Base-by-base conservation (phyloP, 1,139 yeast genomes). In the Blastobotrys elegans region DNA sequence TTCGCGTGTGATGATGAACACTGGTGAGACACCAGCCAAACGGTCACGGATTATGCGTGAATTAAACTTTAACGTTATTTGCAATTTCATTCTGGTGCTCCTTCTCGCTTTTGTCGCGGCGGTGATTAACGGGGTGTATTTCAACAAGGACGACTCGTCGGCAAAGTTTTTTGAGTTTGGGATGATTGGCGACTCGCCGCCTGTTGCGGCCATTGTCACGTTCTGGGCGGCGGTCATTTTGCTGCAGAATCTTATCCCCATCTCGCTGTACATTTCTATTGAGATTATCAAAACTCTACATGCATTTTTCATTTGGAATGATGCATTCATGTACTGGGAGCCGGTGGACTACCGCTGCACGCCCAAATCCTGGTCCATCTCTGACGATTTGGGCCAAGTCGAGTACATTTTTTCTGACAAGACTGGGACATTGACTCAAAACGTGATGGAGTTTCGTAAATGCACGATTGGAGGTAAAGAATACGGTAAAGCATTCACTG, bases 381-480 rank as follows among this genome's bases (percentile, higher is more conserved):
- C 97, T n/a, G 98, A 92, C 71, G 98, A 92, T 66, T 74, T 92
- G 58, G 98, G 98, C 22, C 97, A 92, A 67, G 85, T 92, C 58
- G 97, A 90, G 65, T 92, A 89, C 63, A 82, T 92, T 39, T 92
- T 92, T 67, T 86, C 96, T 61, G 97, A 92, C 69, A 92, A 92
- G 67, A 92, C 98, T 0, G 98, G 98, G 51, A 92, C 98, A 0
- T 73, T 92, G 57, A 92, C 98, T 1, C 97, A 90, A 64, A 92
- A 92, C 65, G 86, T 90, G 30, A 92, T 92, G 97, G 96, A 90
- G 63, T 90, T 89, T 67, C 87, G 88, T 57, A 92, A 92, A 64
- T 85, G 95, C 64, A 81, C 96, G 1, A 83, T 92, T 51, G 79
- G 80, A 60, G 97, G 97, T 38, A 78, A 79, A 46, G 75, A 84